These are phyloP conservation scores for Phaeosphaeria sp. DNA, from an alignment of 2,329 filamentous ascomycete genomes.

Conservation along the genomic window DNA sequence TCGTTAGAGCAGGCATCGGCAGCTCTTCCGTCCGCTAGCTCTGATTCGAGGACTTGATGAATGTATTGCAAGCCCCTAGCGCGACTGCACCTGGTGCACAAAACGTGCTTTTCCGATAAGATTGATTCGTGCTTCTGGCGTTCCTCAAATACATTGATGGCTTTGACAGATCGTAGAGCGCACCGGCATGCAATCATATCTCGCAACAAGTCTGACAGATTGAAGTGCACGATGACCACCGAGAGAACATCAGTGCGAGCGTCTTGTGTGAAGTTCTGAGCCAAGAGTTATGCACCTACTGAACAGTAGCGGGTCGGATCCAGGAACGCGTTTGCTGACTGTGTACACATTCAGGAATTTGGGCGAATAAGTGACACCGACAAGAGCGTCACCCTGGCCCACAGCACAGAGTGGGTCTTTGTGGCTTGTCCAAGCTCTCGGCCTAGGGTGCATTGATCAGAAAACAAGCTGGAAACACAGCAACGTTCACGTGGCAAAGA, in stretches of 20 bases:
- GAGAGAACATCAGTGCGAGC: neutral
- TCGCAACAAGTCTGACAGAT: too few relatives aligned
- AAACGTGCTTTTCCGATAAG: neutral
- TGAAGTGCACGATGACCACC: too few relatives aligned
- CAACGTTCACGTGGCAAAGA: constrained; percentile 41
- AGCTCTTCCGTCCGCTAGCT: neutral
- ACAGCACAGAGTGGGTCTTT: constrained; percentile 21
- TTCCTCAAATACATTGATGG: too few relatives aligned
- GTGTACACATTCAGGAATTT: constrained; percentile 13
- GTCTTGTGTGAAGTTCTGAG: neutral
- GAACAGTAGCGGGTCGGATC: constrained; percentile 14
- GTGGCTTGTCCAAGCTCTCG: constrained; percentile 37
- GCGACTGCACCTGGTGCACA: neutral
- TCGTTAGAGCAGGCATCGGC: neutral
- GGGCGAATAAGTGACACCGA: constrained; percentile 33
- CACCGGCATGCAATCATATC: neutral
- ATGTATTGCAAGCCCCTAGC: neutral
- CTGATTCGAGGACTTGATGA: constrained; percentile 14
- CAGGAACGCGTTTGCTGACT: constrained; percentile 32
- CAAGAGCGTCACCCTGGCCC: constrained; percentile 36
- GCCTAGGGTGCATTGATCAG: constrained; percentile 17
- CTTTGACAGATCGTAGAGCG: neutral
- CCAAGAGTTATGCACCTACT: constrained; percentile 24
- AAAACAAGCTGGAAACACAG: constrained; percentile 4
- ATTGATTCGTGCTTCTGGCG: too few relatives aligned